Conservation (phyloP, 176 grass and related monocot genomes). For the Microstegium vimineum region DNA sequence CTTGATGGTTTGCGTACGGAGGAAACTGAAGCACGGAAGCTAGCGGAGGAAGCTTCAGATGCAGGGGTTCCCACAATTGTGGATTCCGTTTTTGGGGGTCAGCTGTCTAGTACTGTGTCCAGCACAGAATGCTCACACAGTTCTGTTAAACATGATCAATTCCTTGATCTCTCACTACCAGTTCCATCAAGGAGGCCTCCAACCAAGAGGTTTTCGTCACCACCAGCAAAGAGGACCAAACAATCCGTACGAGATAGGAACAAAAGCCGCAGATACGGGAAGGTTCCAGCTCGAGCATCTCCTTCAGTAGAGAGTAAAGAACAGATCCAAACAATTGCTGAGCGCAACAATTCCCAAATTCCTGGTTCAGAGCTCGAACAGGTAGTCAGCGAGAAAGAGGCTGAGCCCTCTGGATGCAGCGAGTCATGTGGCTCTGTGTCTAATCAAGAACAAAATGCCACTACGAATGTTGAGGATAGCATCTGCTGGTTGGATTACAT, state of each 20-base stretch:
- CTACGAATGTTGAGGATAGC: constrained; percentile 25
- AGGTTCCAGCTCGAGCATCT: constrained; percentile 35
- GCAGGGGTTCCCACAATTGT: constrained; percentile 52
- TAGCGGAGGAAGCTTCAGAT: constrained; percentile 28
- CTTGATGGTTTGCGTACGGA: constrained; percentile 76
- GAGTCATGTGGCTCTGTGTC: constrained; percentile 58
- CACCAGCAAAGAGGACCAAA: constrained; percentile 49
- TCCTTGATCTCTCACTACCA: constrained; percentile 89
- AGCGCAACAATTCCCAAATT: constrained; percentile 35
- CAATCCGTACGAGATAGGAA: constrained; percentile 50
- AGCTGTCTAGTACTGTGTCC: constrained; percentile 84
- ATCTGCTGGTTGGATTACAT: constrained; percentile 68
- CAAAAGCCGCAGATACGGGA: constrained; percentile 50
- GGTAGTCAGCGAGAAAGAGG: constrained; percentile 33
- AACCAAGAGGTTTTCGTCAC: constrained; percentile 49
- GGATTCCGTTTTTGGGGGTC: constrained; percentile 72
- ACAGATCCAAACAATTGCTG: constrained; percentile 37
- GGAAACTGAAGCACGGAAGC: constrained; percentile 64
- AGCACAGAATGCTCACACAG: constrained; percentile 72
- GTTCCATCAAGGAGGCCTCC: constrained; percentile 73
- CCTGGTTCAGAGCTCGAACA: constrained; percentile 49
- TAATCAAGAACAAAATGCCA: constrained; percentile 37
- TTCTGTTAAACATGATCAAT: constrained; percentile 77
- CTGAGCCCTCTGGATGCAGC: constrained; percentile 36
- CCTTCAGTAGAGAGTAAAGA: constrained; percentile 37